Base-by-base conservation (phyloP, 306 rosid genomes). In the Citrullus amarus region DNA sequence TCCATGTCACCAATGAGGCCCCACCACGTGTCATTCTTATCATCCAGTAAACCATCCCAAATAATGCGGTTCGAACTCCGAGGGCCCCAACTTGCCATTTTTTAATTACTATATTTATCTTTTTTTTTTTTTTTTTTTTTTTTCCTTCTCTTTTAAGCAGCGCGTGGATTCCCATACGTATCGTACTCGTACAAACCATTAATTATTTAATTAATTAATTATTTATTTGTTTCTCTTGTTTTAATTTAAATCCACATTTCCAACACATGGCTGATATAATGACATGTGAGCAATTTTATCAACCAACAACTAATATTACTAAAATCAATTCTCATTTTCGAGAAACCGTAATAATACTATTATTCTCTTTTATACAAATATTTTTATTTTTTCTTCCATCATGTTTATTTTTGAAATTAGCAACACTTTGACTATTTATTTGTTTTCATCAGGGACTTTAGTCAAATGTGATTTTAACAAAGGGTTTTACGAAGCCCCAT, bases 21-120 rank as follows among this genome's bases (percentile, higher is more conserved):
- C 87, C 86, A 59, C 88, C 81, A 69, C 65, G 75, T 70, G 79
- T 57, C n/a, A 30, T 13, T 67, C 48, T 60, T 71, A 79, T 69
- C 75, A 69, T 4, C 75, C 75, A 67, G 39, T 67, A 9, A 39
- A 39, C 73, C 22, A 65, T 36, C 17, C 2, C 18, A 41, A 69
- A 69, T 69, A 69, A 69, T 44, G 75, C 48, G 75, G 54, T 68
- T 14, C 55, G 55, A 50, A 12, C 55, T 50, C 15, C 54, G 54
- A 12, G 17, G 54, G 55, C 17, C 55, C 55, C 55, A 51, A 51
- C 55, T 51, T 51, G 55, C 18, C 17, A 14, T 16, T 58, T 58
- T 9, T 9, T 44, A 7, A 43, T 43, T 43, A 43, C 46, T 5
- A 36, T 36, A 36, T 36, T 36, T 34, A 34, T 34, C 38, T 4